phyloP scores from a whole-genome alignment of 2,329 filamentous ascomycete species.

The Phyllosticta ampelicida region DNA sequence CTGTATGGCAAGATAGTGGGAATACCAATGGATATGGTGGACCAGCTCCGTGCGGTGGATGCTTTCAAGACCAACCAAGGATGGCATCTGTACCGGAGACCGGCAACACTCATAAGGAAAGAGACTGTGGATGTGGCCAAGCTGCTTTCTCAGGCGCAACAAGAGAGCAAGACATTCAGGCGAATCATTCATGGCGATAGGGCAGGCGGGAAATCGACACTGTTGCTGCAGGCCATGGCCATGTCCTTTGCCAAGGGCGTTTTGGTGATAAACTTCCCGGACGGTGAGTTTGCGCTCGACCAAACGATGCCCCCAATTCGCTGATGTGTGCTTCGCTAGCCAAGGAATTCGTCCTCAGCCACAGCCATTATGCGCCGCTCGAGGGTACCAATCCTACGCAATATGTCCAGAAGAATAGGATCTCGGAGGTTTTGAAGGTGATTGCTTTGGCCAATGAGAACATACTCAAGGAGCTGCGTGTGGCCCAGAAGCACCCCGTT shows the following conservation, averaged over 20 bases:
- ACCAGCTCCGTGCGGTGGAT: conserved; percentile 71
- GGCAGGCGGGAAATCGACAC: conserved; percentile 74
- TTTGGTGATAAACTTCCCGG: conserved; percentile 81
- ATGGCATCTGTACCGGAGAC: conserved; percentile 77
- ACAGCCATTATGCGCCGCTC: conserved; percentile 69
- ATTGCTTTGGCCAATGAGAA: conserved; percentile 61
- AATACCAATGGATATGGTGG: conserved; percentile 57
- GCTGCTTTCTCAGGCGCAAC: conserved; percentile 44
- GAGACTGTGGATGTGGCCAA: conserved; percentile 66
- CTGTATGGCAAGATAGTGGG: conserved; percentile 57
- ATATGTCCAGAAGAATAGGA: conserved; percentile 73
- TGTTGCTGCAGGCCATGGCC: conserved; percentile 72
- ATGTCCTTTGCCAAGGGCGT: conserved; percentile 74
- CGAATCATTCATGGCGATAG: conserved; percentile 63
- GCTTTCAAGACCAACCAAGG: conserved; percentile 85
- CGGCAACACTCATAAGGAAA: conserved; percentile 64
- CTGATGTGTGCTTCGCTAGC: conserved; percentile 37
- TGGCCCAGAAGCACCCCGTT: conserved; percentile 46
- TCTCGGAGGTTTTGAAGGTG: conserved; percentile 60
- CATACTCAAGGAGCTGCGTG: conserved; percentile 45
- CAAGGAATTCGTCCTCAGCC: conserved; percentile 68
- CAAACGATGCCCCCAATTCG: not conserved
- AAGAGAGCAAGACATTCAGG: conserved; percentile 43
- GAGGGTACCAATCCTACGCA: conserved; percentile 41
- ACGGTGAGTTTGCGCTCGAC: conserved; percentile 51